Conservation (phyloP, 352 stramenopile genomes). For the Pythium utonaiense region DNA sequence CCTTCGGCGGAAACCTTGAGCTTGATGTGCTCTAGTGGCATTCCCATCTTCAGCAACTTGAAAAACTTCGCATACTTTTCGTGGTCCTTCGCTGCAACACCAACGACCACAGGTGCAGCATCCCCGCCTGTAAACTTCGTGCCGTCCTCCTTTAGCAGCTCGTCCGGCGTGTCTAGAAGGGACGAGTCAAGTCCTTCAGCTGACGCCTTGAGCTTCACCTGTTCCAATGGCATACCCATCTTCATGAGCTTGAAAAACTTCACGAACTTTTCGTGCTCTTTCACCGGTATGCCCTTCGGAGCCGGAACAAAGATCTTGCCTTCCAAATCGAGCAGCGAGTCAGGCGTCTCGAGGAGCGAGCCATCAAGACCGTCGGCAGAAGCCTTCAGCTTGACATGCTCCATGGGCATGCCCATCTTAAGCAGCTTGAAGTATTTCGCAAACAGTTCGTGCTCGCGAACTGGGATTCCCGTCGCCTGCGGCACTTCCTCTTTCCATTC, state of each 20-base stretch:
- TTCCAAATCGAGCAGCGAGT: slow-evolving; percentile 49
- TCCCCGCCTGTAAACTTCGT: slow-evolving; percentile 24
- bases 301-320: slow-evolving; percentile 37
- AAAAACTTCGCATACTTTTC: slow-evolving; percentile 84
- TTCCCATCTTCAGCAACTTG: slow-evolving; percentile 79
- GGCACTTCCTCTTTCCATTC: slow-evolving; percentile 32
- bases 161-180: slow-evolving; percentile 75
- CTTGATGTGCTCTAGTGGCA: slow-evolving; percentile 66
- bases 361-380: slow-evolving; percentile 56
- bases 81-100: slow-evolving; percentile 76
- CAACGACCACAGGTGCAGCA: slow-evolving; percentile 18
- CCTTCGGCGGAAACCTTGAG: slow-evolving; percentile 62
- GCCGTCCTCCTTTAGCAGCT: slow-evolving; percentile 55
- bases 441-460: slow-evolving; percentile 90
- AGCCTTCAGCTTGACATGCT: slow-evolving; percentile 89
- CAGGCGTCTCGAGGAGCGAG: slow-evolving; percentile 47
- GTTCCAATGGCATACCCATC: slow-evolving; percentile 78
- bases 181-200: slow-evolving; percentile 87
- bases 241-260: slow-evolving; percentile 84
- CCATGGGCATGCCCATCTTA: slow-evolving; percentile 84
- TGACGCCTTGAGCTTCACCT: slow-evolving; percentile 71
- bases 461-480: slow-evolving; percentile 34
- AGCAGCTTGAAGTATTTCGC: slow-evolving; percentile 95
- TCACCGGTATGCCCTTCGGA: slow-evolving; percentile 41
- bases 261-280: slow-evolving; percentile 61